phyloP scores from a whole-genome alignment of 2,329 filamentous ascomycete genomes.

The Cryphonectria naterciae region DNA sequence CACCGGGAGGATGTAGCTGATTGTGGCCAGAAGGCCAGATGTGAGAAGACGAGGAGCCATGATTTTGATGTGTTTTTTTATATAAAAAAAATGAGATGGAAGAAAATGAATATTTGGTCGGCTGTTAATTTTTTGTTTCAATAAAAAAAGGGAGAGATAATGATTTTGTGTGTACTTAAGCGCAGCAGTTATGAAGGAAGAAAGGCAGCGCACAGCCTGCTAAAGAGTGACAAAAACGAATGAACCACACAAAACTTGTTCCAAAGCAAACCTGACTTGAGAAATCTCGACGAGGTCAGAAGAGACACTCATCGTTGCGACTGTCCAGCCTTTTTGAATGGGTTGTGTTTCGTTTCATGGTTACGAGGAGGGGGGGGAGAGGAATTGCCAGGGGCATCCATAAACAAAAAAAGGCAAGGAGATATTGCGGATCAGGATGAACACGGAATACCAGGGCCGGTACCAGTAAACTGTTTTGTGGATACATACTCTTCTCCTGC shows the following conservation, averaged over 20 bases:
- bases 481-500: background rate
- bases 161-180: background rate
- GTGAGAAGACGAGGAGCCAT: constrained; percentile 26
- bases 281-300: background rate
- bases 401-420: background rate
- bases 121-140: background rate
- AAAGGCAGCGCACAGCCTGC: constrained; percentile 20
- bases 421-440: background rate
- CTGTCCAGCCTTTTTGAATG: constrained; percentile 14
- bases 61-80: background rate
- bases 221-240: constrained; percentile 3
- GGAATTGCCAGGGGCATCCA: background rate
- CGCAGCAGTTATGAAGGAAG: background rate
- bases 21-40: constrained; percentile 25
- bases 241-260: background rate
- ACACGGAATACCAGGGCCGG: background rate
- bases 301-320: background rate
- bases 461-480: background rate
- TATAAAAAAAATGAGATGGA: background rate
- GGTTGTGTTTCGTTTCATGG: constrained; percentile 24
- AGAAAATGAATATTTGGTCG: background rate
- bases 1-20: constrained; percentile 21
- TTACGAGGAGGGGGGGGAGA: background rate
- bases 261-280: background rate
- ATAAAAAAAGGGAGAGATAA: background rate